Percentiles rank a stretch among this genome's conserved stretches.
These are phyloP conservation scores for Amniculicola lignicola DNA, from an alignment of 495 filamentous ascomycete species.

Conservation along the genomic window DNA sequence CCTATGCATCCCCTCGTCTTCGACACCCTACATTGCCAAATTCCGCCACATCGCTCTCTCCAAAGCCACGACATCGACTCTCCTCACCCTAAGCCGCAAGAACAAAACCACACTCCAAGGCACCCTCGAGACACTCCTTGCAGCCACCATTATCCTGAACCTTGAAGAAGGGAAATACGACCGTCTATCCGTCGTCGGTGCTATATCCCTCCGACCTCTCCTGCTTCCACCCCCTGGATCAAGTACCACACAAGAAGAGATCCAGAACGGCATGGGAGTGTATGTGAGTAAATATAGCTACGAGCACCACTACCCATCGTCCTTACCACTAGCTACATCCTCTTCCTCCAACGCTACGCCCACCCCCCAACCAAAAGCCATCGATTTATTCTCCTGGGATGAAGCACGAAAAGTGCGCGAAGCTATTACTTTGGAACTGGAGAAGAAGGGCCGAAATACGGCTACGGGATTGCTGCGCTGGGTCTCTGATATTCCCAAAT, in stretches of 20 bases:
- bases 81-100: constrained; percentile 4
- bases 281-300: constrained; percentile 14
- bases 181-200: neutral
- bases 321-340: neutral
- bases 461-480: constrained; percentile 44
- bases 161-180: neutral
- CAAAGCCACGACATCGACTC: neutral
- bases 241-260: neutral
- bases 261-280: neutral
- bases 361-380: neutral
- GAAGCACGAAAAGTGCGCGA: constrained; percentile 41
- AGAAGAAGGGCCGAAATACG: constrained; percentile 40
- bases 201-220: constrained; percentile 4
- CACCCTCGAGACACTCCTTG: constrained; percentile 7
- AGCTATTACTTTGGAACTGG: constrained; percentile 37
- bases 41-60: constrained; percentile 5
- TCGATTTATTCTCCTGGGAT: constrained; percentile 38
- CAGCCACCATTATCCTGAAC: neutral
- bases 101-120: constrained; percentile 12
- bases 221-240: neutral
- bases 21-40: neutral
- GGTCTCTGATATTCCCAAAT: constrained; percentile 39
- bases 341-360: neutral
- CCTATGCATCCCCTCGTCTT: neutral
- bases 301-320: neutral